A percentile compares a stretch with the other conserved stretches of the same genome.
These are phyloP conservation scores for Exutisphaerella laricina DNA, from an alignment of 2,329 filamentous ascomycete species.

Conservation along the genomic window DNA sequence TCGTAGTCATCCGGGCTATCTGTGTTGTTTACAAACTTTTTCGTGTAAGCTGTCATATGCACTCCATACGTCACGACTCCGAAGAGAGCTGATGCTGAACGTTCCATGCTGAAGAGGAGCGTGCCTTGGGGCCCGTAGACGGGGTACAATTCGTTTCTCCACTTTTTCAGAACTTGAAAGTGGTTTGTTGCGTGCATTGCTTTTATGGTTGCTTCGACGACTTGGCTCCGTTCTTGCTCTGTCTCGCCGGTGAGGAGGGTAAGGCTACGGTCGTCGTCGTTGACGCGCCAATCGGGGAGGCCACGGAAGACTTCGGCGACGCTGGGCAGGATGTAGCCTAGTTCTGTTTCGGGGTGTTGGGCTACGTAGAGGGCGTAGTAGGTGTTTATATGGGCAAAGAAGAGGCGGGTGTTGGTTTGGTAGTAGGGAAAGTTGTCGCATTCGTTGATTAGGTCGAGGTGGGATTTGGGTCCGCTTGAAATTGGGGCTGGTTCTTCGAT, in stretches of 20 bases:
- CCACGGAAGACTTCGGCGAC: constrained; percentile 55
- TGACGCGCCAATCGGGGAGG: constrained; percentile 56
- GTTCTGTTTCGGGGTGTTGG: constrained; percentile 53
- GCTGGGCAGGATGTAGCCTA: constrained; percentile 57
- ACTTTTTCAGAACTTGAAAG: constrained; percentile 70
- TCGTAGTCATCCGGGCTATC: constrained; percentile 23
- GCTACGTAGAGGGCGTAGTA: constrained; percentile 64
- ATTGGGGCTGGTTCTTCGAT: constrained; percentile 30
- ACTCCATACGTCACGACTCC: constrained; percentile 74
- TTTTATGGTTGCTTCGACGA: constrained; percentile 53
- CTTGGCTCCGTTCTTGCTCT: constrained; percentile 57
- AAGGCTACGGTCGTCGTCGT: constrained; percentile 57
- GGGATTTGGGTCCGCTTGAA: constrained; percentile 35
- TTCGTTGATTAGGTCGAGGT: constrained; percentile 52
- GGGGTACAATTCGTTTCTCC: constrained; percentile 76
- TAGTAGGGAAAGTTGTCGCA: constrained; percentile 70
- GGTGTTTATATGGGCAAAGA: constrained; percentile 42
- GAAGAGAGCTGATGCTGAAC: constrained; percentile 67
- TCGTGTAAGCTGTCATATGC: constrained; percentile 65
- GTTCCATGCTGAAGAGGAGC: constrained; percentile 68
- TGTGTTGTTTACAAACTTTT: constrained; percentile 36
- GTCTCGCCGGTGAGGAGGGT: constrained; percentile 52
- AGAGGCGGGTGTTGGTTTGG: constrained; percentile 52
- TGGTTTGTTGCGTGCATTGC: constrained; percentile 65
- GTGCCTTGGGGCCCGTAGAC: constrained; percentile 59